A percentile compares a stretch with the other conserved stretches of the same genome.
phyloP scores from a whole-genome alignment of 768 basidiomycete genomes.

The Phylloporus sp. region DNA sequence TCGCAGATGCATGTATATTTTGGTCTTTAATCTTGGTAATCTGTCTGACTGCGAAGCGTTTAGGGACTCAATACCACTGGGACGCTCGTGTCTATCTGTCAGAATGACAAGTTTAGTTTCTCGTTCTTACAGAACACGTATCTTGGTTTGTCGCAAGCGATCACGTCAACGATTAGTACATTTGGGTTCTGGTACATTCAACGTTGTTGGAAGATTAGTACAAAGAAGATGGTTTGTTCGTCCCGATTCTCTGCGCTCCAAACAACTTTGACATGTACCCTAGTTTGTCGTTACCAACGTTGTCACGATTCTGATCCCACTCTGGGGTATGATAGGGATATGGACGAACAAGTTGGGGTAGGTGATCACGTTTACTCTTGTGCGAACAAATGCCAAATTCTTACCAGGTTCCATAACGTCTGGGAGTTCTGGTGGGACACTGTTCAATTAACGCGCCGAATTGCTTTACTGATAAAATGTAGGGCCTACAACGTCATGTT shows the following conservation, averaged over 20 bases:
- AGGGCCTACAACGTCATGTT: slow-evolving; percentile 80
- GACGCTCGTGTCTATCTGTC: slow-evolving; percentile 70
- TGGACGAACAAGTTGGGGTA: slow-evolving; percentile 76
- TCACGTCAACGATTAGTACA: slow-evolving; percentile 69
- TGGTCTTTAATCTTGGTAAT: not conserved
- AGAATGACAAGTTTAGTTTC: slow-evolving; percentile 77
- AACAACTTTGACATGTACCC: not conserved
- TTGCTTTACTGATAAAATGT: not conserved
- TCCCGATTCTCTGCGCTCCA: not conserved
- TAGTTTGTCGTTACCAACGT: slow-evolving; percentile 78
- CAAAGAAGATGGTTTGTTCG: slow-evolving; percentile 70
- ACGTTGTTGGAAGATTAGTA: slow-evolving; percentile 70
- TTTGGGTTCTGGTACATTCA: slow-evolving; percentile 85
- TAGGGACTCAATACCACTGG: slow-evolving; percentile 81
- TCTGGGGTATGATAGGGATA: slow-evolving; percentile 86
- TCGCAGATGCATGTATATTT: slow-evolving; percentile 59
- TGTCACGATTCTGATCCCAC: slow-evolving; percentile 70
- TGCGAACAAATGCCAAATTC: not conserved
- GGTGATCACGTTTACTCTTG: not conserved
- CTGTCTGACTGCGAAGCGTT: not conserved
- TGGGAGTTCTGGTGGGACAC: slow-evolving; percentile 84
- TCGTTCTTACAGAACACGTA: slow-evolving; percentile 82
- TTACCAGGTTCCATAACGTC: slow-evolving; percentile 58
- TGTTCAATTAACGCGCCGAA: not conserved
- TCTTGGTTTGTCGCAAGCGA: slow-evolving; percentile 69